These are phyloP conservation scores for Quercus cerris DNA, from an alignment of 306 rosid genomes.

Conservation along the genomic window DNA sequence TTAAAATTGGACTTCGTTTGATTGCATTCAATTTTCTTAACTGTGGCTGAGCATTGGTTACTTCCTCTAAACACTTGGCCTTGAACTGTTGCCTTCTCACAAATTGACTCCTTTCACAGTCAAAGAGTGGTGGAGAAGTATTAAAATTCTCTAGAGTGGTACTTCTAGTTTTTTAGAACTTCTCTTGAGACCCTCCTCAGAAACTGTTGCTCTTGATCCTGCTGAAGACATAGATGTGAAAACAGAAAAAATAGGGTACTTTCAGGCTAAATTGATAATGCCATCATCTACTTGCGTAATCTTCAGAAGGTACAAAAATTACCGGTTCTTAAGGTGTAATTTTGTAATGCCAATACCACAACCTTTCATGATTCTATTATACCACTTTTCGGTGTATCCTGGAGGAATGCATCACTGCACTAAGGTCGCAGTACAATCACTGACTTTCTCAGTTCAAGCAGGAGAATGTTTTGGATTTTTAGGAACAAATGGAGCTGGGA, in stretches of 20 bases:
- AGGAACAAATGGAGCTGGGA: conserved; percentile 99
- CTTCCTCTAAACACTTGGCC: conserved; percentile 72
- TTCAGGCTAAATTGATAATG: conserved; percentile 75
- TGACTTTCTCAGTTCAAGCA: conserved; percentile 91
- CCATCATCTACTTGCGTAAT: conserved; percentile 77
- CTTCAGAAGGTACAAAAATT: conserved; percentile 69
- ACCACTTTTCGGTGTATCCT: conserved; percentile 61
- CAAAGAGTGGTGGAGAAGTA: conserved; percentile 55
- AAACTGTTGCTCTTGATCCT: conserved; percentile 36
- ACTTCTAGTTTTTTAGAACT: conserved; percentile 54
- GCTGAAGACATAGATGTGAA: conserved; percentile 79
- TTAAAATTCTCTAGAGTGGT: conserved; percentile 23
- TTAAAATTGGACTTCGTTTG: conserved; percentile 7
- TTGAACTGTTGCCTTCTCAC: conserved; percentile 66
- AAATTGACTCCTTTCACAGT: conserved; percentile 44
- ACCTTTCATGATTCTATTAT: neutral
- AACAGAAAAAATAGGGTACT: conserved; percentile 80
- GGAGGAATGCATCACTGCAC: conserved; percentile 49
- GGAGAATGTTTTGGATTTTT: conserved; percentile 96
- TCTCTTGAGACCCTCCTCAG: conserved; percentile 51
- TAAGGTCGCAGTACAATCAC: conserved; percentile 82
- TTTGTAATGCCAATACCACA: conserved; percentile 2
- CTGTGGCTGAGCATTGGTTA: conserved; percentile 62
- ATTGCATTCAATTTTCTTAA: conserved; percentile 29
- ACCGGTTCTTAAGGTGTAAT: conserved; percentile 3